Percentiles rank a stretch among this genome's conserved stretches.
Conservation (phyloP, 805 yeast species). For the Pichia occidentalis region DNA sequence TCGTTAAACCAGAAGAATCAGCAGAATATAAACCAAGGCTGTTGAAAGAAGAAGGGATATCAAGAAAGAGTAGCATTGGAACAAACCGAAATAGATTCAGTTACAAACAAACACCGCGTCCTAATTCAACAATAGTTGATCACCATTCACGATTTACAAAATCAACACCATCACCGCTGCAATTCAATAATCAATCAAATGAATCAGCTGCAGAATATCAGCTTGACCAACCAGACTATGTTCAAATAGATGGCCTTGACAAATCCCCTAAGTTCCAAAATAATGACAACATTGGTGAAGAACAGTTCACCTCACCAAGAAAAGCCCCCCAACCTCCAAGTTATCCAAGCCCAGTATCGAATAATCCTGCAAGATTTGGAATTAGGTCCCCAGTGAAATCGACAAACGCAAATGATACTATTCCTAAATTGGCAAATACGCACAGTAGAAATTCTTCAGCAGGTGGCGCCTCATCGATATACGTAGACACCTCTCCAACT, state of each 20-base stretch:
- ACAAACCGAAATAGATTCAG: slow-evolving; percentile 1
- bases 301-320: slow-evolving; percentile 55
- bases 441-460: slow-evolving; percentile 27
- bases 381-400: slow-evolving; percentile 14
- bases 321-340: slow-evolving; percentile 66
- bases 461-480: slow-evolving; percentile 31
- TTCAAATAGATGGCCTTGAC: background rate
- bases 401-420: background rate
- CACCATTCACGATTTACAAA: background rate
- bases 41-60: no score
- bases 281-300: background rate
- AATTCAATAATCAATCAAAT: background rate
- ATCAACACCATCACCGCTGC: slow-evolving; percentile 8
- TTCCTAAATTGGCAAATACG: slow-evolving; percentile 1
- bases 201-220: background rate
- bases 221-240: background rate
- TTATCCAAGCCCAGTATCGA: slow-evolving; percentile 24
- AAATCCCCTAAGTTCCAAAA: no score
- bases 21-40: no score
- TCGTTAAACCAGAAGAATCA: no score
- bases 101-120: slow-evolving; percentile 14
- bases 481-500: slow-evolving; percentile 31
- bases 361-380: slow-evolving; percentile 23
- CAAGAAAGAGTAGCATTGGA: no score
- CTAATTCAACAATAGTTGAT: slow-evolving; percentile 15